Evolutionary conservation across 2,329 filamentous ascomycete genomes (phyloP).

Genomic region (Monosporascus ibericus): DNA sequence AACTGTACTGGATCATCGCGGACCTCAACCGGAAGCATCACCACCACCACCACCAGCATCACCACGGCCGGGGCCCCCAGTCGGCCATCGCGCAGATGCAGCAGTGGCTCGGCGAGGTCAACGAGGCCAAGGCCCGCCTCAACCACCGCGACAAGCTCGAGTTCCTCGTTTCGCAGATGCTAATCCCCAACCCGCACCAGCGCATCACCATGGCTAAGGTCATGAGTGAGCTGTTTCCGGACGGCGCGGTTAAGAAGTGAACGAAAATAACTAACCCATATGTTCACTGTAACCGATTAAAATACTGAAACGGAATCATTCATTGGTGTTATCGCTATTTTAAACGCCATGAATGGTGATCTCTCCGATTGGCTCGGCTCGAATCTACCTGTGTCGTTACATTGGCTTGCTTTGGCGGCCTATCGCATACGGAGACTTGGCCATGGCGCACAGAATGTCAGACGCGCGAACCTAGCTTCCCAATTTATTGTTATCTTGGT

Average conservation of each 20-base stretch:
- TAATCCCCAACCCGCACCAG: slow-evolving; percentile 43
- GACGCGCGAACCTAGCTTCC: neutral
- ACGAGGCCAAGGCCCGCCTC: slow-evolving; percentile 40
- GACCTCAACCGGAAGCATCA: slow-evolving; percentile 41
- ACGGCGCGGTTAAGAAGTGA: slow-evolving; percentile 21
- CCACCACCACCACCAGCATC: slow-evolving; percentile 11
- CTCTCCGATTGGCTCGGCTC: no score
- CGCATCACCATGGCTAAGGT: slow-evolving; percentile 50
- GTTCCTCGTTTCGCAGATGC: slow-evolving; percentile 47
- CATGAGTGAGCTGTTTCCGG: slow-evolving; percentile 34
- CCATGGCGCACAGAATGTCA: neutral
- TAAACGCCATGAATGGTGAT: no score
- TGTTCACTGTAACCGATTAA: no score
- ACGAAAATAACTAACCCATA: neutral
- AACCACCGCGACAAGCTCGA: slow-evolving; percentile 43
- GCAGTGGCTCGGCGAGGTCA: slow-evolving; percentile 49
- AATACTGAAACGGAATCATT: no score
- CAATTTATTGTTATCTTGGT: no score
- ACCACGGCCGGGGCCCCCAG: slow-evolving; percentile 9
- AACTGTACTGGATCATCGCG: slow-evolving; percentile 53
- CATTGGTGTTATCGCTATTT: no score
- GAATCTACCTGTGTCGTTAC: no score
- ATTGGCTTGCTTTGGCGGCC: no score
- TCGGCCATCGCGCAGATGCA: slow-evolving; percentile 48
- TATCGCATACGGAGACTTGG: no score